Evolutionary conservation across 2,329 filamentous ascomycete genomes (phyloP), one percentile per base, ranked within the genome.

Genomic region (Trichoderma lentiforme): DNA sequence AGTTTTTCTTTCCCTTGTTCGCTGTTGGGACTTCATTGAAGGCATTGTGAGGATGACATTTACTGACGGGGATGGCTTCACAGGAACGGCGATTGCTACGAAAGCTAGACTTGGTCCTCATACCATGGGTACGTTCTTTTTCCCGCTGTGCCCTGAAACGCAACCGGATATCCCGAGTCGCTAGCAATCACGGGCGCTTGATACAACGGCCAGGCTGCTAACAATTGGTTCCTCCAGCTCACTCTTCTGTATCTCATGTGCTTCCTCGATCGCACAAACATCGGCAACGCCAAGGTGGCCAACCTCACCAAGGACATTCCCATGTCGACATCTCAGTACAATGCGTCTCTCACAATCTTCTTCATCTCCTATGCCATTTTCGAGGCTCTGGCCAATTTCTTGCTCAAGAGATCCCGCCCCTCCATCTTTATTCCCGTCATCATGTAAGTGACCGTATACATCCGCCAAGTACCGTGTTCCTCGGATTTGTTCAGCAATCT

Each of bases 341-440:
- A 95, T 79, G 85, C 88, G 26, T 88, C 90, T 0, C 85, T 97
- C 8, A 93, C 92, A 39, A 91, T 97, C 76, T 97, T 97, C 83
- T 97, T 97, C 83, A 86, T 97, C 64, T 94, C 92, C 0, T 97
- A 97, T 79, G 87, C 92, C 2, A 81, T 94, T 39, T 94, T 93
- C 74, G 93, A 96, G 79, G 89, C 90, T 0, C 76, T 94, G 57
- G 94, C 93, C 73, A 97, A 97, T 79, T 84, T 95, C 61, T 81
- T 97, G 28, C 89, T 97, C 72, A 97, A 97, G 82, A 87, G 86
- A 21, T 83, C 93, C 73, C 87, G 90, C 1, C 94, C 94, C 0
- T 93, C 91, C 51, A 82, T 95, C 68, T 97, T 97, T 78, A 89
- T 97, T 70, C 92, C 94, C 2, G 83, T 87, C 36, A 97, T 97